Evolutionary conservation across 2,329 filamentous ascomycete species (phyloP), one percentile per base, ranked within the genome.

Genomic region (Fusarium poae): DNA sequence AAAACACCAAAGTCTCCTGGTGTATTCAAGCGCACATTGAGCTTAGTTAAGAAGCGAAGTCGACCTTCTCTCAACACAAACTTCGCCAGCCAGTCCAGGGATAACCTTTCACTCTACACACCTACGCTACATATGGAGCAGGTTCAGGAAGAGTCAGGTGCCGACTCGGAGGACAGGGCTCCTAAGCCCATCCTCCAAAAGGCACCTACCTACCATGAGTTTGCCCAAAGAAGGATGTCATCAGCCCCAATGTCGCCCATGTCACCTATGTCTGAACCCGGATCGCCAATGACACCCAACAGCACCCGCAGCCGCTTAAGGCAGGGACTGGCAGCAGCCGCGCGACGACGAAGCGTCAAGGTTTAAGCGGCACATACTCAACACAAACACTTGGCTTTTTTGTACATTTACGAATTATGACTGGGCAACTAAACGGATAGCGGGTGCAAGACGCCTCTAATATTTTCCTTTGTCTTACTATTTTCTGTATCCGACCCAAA

Each of bases 41-140:
- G 82, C 70, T 78, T 89, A 30, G 83, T 83, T 49, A 82, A 83
- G 73, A 87, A 86, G 81, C 82, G 84, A 67, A 88, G 86, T 79
- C 81, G 81, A 56, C 83, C 84, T 10, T 79, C 79, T 25, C 79
- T 88, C 65, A 80, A 78, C 68, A 73, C 67, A 8, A 68, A 76
- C 15, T 74, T 78, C 44, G 78, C 78, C 32, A 73, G 74, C n/a
- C 72, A 73, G 37, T 77, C 79, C 10, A 75, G 75, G 20, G 79
- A 82, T 42, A 78, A 72, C 59, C 67, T 81, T 50, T 42, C 49
- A 62, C 74, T 55, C 30, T 69, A 56, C 62, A 56, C 63, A 53
- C 67, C 76, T 29, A 66, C 75, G 18, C 60, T 70, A 45, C 75
- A 72, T 45, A 78, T 79, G 74, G 78, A 77, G 58, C 77, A 81